phyloP scores from a whole-genome alignment of 805 yeast species.

The Lipomyces yamanashiensis region DNA sequence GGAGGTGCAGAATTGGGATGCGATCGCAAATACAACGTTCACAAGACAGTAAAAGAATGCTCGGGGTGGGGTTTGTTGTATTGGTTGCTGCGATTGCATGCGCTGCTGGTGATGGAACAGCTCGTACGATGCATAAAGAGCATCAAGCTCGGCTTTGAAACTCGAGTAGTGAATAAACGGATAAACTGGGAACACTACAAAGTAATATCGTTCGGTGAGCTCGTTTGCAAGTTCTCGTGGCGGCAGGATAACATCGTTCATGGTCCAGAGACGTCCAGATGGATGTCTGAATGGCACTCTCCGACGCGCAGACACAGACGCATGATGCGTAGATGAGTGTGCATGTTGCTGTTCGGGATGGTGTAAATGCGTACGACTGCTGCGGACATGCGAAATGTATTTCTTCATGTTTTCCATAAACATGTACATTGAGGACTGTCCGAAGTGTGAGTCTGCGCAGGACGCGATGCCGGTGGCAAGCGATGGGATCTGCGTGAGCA shows the following conservation, averaged over 20 bases:
- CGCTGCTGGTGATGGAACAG: neutral
- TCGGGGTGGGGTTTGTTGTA: neutral
- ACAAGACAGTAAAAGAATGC: constrained; percentile 3
- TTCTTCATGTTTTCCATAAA: constrained; percentile 6
- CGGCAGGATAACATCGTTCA: neutral
- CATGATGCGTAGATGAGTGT: neutral
- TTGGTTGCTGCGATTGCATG: neutral
- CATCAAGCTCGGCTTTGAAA: neutral
- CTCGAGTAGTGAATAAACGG: constrained; percentile 2
- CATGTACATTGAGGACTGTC: constrained; percentile 6
- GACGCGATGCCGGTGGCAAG: neutral
- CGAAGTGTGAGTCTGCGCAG: neutral
- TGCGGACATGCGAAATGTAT: constrained; percentile 1
- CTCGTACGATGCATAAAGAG: constrained; percentile 2
- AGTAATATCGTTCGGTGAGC: neutral
- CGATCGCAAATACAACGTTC: neutral
- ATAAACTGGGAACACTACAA: neutral
- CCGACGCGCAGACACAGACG: neutral
- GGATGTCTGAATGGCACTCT: neutral
- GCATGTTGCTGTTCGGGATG: neutral
- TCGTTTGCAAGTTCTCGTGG: neutral
- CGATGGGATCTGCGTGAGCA: constrained; percentile 1
- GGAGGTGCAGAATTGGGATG: neutral
- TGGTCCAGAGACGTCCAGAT: neutral
- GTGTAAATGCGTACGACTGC: neutral